These are phyloP conservation scores for Pichia sp. DNA, from an alignment of 1,139 yeast genomes.

Conservation along the genomic window DNA sequence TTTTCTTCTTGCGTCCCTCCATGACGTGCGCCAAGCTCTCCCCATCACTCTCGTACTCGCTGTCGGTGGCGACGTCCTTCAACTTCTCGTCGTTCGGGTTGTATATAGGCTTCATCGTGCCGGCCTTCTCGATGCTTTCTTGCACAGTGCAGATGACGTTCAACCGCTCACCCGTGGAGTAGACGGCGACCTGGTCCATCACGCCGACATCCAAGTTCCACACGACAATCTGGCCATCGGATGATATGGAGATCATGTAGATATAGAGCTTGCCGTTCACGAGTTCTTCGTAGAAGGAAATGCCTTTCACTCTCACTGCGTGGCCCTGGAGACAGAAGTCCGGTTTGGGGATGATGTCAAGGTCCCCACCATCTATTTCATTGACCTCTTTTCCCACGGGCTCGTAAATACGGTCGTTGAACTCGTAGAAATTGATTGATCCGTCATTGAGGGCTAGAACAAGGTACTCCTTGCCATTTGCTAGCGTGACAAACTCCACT, in stretches of 20 bases:
- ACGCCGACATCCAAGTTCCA: conserved; percentile 73
- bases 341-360: conserved; percentile 36
- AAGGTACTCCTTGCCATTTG: conserved; percentile 48
- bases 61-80: conserved; percentile 41
- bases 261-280: conserved; percentile 15
- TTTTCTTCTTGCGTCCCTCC: conserved; percentile 39
- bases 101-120: conserved; percentile 61
- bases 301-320: conserved; percentile 76
- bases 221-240: conserved; percentile 88
- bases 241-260: conserved; percentile 74
- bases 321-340: conserved; percentile 69
- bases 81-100: conserved; percentile 33
- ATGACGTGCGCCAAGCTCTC: conserved; percentile 43
- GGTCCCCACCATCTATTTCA: conserved; percentile 15
- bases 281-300: conserved; percentile 47
- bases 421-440: conserved; percentile 51
- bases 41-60: conserved; percentile 64
- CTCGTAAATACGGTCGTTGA: conserved; percentile 34
- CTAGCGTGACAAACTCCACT: conserved; percentile 45
- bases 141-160: conserved; percentile 79
- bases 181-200: conserved; percentile 82
- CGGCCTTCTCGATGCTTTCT: conserved; percentile 70
- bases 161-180: conserved; percentile 87
- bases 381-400: conserved; percentile 3
- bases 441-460: conserved; percentile 75